Conservation (phyloP, 345 rosid species). For the Gynandropsis gynandra region DNA sequence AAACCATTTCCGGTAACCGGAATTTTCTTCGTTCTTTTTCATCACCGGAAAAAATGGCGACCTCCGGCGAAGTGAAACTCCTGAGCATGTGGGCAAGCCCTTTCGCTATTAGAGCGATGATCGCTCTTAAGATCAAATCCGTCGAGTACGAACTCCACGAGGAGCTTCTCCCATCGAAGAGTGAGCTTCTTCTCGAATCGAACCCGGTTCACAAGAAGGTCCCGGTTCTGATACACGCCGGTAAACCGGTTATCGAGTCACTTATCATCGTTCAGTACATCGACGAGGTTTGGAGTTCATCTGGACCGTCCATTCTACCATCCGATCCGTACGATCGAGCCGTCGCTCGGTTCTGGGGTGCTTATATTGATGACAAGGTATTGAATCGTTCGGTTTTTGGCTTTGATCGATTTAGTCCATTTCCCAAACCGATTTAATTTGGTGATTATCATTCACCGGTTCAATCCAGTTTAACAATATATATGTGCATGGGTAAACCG, state of each 20-base stretch:
- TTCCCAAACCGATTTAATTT: neutral
- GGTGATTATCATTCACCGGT: too few species aligned
- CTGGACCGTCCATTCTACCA: slow-evolving; percentile 48
- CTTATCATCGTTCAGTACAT: slow-evolving; percentile 36
- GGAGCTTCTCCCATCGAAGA: slow-evolving; percentile 29
- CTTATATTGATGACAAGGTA: slow-evolving; percentile 57
- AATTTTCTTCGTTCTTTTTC: neutral
- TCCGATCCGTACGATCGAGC: slow-evolving; percentile 55
- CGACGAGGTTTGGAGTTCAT: slow-evolving; percentile 51
- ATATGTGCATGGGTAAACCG: too few species aligned
- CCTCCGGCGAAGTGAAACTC: slow-evolving; percentile 30
- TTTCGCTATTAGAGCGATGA: slow-evolving; percentile 24
- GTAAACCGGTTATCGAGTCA: slow-evolving; percentile 30
- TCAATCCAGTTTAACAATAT: too few species aligned
- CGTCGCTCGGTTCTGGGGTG: slow-evolving; percentile 63
- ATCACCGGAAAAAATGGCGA: neutral
- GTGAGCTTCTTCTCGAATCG: slow-evolving; percentile 26
- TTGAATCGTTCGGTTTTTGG: neutral
- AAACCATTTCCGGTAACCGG: too few species aligned
- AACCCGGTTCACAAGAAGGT: slow-evolving; percentile 38
- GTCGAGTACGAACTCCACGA: slow-evolving; percentile 27
- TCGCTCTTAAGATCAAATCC: slow-evolving; percentile 34
- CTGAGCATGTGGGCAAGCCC: slow-evolving; percentile 35
- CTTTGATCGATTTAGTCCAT: neutral
- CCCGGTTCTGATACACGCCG: slow-evolving; percentile 35